A percentile compares a stretch with the other conserved stretches of the same genome.
phyloP scores from a whole-genome alignment of 306 rosid genomes.

The Malus sieversii region DNA sequence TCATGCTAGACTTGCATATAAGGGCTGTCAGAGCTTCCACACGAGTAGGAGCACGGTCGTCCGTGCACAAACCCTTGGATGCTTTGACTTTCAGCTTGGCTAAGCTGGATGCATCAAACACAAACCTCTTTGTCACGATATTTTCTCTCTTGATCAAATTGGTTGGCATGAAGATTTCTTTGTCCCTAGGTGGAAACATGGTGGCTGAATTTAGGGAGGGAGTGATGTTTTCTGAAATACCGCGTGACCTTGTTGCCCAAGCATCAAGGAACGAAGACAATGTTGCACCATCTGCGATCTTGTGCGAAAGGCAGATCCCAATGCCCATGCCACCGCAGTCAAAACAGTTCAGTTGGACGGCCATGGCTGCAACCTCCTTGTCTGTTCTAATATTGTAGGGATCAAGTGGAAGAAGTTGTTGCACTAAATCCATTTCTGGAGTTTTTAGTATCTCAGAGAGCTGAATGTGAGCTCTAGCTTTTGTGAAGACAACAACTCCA shows the following conservation, averaged over 20 bases:
- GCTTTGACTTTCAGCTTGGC: conserved; percentile 11
- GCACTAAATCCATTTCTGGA: neutral
- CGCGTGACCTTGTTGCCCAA: neutral
- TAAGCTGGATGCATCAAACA: neutral
- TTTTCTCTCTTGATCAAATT: neutral
- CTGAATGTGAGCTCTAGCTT: conserved; percentile 1
- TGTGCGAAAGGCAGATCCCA: conserved; percentile 12
- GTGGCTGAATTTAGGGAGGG: neutral
- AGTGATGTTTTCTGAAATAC: neutral
- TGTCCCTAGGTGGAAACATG: conserved; percentile 2
- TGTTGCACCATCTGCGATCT: conserved; percentile 7
- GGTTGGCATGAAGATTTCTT: neutral
- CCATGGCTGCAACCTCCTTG: neutral
- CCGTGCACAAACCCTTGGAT: neutral
- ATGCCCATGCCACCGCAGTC: conserved; percentile 7
- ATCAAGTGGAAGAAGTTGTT: conserved; percentile 15
- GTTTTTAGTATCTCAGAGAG: neutral
- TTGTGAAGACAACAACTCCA: neutral
- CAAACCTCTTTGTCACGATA: conserved; percentile 1
- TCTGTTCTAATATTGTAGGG: neutral
- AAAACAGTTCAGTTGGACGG: neutral
- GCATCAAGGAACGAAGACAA: conserved; percentile 3
- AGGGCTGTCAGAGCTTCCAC: conserved; percentile 20
- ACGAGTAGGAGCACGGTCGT: neutral
- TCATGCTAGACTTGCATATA: conserved; percentile 1